Evolutionary conservation across 2,329 filamentous ascomycete species (phyloP).

Genomic region (Trichoderma endophyticum): DNA sequence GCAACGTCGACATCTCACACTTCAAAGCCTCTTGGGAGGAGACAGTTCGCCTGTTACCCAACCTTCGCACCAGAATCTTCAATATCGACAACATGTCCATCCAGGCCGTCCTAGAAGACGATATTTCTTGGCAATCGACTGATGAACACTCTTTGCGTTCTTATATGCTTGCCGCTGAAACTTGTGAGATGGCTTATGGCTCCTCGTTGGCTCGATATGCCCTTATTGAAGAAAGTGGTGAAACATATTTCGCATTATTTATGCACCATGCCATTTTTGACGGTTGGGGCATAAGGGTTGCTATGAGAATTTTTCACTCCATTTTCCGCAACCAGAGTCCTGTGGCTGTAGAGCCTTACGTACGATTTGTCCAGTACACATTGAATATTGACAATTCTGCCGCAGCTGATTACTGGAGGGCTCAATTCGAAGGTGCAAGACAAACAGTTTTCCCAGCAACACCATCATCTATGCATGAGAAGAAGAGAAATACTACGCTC

Average conservation of each 20-base stretch:
- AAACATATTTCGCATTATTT: slow-evolving; percentile 17
- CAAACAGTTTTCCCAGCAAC: slow-evolving; percentile 12
- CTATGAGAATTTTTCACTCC: background rate
- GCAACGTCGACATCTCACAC: slow-evolving; percentile 2
- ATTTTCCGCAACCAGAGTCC: background rate
- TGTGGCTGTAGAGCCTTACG: slow-evolving; percentile 2
- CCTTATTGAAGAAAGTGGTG: background rate
- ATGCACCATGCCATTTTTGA: slow-evolving; percentile 25
- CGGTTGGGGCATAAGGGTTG: slow-evolving; percentile 17
- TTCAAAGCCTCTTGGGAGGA: slow-evolving; percentile 23
- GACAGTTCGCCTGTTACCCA: slow-evolving; percentile 16
- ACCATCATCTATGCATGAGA: background rate
- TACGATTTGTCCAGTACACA: slow-evolving; percentile 9
- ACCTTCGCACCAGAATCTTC: slow-evolving; percentile 25
- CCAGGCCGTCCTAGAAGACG: slow-evolving; percentile 20
- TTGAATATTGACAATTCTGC: background rate
- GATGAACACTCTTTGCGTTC: background rate
- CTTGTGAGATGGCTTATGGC: slow-evolving; percentile 3
- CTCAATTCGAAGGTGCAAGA: slow-evolving; percentile 18
- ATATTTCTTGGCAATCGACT: slow-evolving; percentile 8
- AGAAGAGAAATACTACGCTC: background rate
- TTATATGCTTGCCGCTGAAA: background rate
- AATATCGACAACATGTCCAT: slow-evolving; percentile 1
- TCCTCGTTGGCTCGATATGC: slow-evolving; percentile 4
- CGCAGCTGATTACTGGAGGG: slow-evolving; percentile 19